A percentile compares a stretch with the other conserved stretches of the same genome.
phyloP scores from a whole-genome alignment of 2,329 filamentous ascomycete species.

The Xylaria sp. region DNA sequence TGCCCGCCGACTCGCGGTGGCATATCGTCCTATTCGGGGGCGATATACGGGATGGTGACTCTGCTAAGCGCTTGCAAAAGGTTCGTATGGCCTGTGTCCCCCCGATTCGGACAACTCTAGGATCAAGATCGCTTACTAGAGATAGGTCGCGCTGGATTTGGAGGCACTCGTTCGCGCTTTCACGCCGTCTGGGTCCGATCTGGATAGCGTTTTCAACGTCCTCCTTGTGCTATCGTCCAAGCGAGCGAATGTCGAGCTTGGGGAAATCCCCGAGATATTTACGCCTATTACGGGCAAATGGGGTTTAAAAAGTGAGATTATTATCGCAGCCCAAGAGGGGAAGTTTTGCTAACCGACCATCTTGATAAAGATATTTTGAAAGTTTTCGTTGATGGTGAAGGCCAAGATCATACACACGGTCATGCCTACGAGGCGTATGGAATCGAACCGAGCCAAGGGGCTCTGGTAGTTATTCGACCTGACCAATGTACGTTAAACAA shows the following conservation, averaged over 20 bases:
- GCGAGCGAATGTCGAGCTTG: conserved; percentile 60
- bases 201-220: conserved; percentile 67
- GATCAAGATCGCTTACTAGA: conserved; percentile 18
- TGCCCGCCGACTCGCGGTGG: conserved; percentile 60
- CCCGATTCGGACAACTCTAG: background rate
- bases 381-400: conserved; percentile 66
- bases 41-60: conserved; percentile 54
- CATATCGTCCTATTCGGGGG: conserved; percentile 66
- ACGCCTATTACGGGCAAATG: conserved; percentile 66
- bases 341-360: background rate
- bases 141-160: conserved; percentile 41
- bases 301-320: conserved; percentile 61
- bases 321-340: background rate
- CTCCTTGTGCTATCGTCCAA: conserved; percentile 64
- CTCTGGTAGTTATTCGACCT: conserved; percentile 66
- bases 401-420: conserved; percentile 66
- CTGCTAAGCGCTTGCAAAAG: conserved; percentile 45
- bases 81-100: conserved; percentile 38
- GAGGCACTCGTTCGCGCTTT: conserved; percentile 51
- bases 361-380: conserved; percentile 65
- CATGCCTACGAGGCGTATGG: conserved; percentile 68
- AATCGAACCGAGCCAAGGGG: conserved; percentile 58
- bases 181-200: conserved; percentile 56
- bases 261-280: conserved; percentile 66
- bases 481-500: conserved; percentile 65